Conservation (phyloP, 1,284 basidiomycete species). For the Apiotrichum sp. region DNA sequence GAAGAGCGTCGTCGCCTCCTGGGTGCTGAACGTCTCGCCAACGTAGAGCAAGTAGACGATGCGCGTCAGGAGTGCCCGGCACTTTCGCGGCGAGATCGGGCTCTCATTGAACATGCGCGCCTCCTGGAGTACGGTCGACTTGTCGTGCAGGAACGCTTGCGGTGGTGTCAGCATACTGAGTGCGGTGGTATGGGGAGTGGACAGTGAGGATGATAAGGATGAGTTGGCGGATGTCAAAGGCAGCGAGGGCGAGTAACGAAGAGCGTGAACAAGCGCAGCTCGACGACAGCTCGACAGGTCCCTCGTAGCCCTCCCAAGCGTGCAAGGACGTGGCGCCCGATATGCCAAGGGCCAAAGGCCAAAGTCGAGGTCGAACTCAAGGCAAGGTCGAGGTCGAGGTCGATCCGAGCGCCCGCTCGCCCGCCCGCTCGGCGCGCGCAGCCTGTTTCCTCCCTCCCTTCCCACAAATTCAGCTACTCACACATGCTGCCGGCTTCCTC, state of each 20-base stretch:
- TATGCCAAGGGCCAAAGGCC: too few relatives aligned
- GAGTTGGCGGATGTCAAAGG: too few relatives aligned
- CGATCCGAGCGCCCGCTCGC: too few relatives aligned
- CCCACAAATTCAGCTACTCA: slow-evolving; percentile 17
- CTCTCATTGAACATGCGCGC: slow-evolving; percentile 99
- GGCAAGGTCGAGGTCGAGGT: too few relatives aligned
- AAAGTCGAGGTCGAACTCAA: background rate
- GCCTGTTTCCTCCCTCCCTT: too few relatives aligned
- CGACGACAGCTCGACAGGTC: too few relatives aligned
- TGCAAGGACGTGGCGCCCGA: too few relatives aligned
- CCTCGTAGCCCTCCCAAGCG: too few relatives aligned
- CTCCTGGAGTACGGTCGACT: slow-evolving; percentile 94
- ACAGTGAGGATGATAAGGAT: too few relatives aligned
- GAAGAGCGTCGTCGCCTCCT: slow-evolving; percentile 96
- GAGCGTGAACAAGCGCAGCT: too few relatives aligned
- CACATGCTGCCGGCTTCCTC: slow-evolving; percentile 66
- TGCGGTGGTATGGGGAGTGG: background rate
- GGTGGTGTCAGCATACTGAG: background rate
- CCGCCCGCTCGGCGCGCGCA: too few relatives aligned
- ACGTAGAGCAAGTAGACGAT: slow-evolving; percentile 95
- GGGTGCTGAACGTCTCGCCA: slow-evolving; percentile 89
- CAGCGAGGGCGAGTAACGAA: too few relatives aligned
- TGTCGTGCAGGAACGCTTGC: slow-evolving; percentile 62
- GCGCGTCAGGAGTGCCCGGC: slow-evolving; percentile 89
- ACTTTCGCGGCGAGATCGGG: slow-evolving; percentile 93